phyloP scores from a whole-genome alignment of 2,329 filamentous ascomycete genomes.

The Colletotrichum sp. region DNA sequence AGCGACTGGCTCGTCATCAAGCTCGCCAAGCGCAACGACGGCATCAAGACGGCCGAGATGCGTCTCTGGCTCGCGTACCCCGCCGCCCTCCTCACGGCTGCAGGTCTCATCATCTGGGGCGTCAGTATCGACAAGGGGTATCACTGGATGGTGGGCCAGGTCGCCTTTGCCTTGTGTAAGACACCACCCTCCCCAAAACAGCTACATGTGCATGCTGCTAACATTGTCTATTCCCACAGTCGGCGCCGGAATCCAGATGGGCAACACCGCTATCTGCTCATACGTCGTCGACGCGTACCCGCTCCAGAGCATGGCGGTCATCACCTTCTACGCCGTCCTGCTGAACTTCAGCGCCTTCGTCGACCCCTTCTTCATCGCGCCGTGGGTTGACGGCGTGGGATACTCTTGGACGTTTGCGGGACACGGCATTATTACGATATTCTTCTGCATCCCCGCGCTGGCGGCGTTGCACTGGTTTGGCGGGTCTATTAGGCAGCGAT shows the following conservation, averaged over 20 bases:
- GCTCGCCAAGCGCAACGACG: slow-evolving; percentile 46
- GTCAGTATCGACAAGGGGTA: slow-evolving; percentile 55
- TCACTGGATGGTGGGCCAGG: slow-evolving; percentile 62
- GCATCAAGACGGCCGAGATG: slow-evolving; percentile 55
- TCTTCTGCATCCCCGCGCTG: slow-evolving; percentile 41
- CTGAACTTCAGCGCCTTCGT: slow-evolving; percentile 55
- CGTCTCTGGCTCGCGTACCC: slow-evolving; percentile 61
- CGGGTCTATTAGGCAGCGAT: slow-evolving; percentile 35
- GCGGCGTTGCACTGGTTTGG: slow-evolving; percentile 45
- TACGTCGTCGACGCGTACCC: slow-evolving; percentile 63
- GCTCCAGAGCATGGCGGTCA: slow-evolving; percentile 56
- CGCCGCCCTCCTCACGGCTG: slow-evolving; percentile 48
- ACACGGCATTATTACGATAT: slow-evolving; percentile 50
- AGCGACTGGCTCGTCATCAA: slow-evolving; percentile 56
- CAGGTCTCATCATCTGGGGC: slow-evolving; percentile 60
- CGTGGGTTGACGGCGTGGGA: slow-evolving; percentile 48
- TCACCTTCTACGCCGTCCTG: slow-evolving; percentile 59
- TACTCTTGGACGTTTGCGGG: slow-evolving; percentile 57
- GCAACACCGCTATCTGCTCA: slow-evolving; percentile 55
- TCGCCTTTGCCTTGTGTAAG: slow-evolving; percentile 59
- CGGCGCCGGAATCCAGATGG: slow-evolving; percentile 59
- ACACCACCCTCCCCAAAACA: not conserved
- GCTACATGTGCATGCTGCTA: not conserved
- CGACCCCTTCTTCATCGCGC: slow-evolving; percentile 53
- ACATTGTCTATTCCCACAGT: slow-evolving; percentile 33